Evolutionary conservation across 2,329 filamentous ascomycete species (phyloP).

Genomic region (Arthrinium puccinioides): DNA sequence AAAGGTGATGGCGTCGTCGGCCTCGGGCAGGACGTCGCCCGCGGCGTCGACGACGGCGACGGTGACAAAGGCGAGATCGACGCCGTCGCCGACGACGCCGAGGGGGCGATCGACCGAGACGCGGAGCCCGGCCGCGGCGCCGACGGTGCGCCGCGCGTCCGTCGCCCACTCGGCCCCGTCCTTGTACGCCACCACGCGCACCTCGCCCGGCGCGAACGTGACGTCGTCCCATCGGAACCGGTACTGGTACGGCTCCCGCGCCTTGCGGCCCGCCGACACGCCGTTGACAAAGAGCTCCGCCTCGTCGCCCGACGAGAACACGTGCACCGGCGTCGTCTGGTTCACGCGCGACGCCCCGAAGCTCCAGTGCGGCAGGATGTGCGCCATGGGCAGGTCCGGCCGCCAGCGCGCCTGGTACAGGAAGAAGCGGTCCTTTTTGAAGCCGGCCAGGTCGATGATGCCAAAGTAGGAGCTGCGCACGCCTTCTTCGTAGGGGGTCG

Average conservation of each 20-base stretch:
- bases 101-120: constrained; percentile 32
- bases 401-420: constrained; percentile 48
- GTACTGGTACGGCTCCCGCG: constrained; percentile 26
- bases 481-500: constrained; percentile 36
- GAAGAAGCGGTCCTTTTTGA: constrained; percentile 48
- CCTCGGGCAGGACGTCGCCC: constrained; percentile 35
- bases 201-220: constrained; percentile 37
- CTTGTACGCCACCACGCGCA: constrained; percentile 40
- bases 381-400: constrained; percentile 37
- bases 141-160: constrained; percentile 32
- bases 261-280: constrained; percentile 32
- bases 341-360: constrained; percentile 39
- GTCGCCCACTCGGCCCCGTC: constrained; percentile 38
- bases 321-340: constrained; percentile 44
- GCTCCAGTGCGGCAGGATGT: constrained; percentile 50
- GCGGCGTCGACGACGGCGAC: constrained; percentile 35
- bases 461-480: constrained; percentile 47
- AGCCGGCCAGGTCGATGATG: constrained; percentile 50
- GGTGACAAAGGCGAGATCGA: constrained; percentile 39
- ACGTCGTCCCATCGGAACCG: constrained; percentile 47
- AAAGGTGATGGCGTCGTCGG: constrained; percentile 35
- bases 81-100: constrained; percentile 31
- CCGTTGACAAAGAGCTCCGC: constrained; percentile 49
- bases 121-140: constrained; percentile 27
- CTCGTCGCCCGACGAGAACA: constrained; percentile 43